These are phyloP conservation scores for Vaccinium vitisidaea DNA, from an alignment of 148 eudicot species.

Conservation along the genomic window DNA sequence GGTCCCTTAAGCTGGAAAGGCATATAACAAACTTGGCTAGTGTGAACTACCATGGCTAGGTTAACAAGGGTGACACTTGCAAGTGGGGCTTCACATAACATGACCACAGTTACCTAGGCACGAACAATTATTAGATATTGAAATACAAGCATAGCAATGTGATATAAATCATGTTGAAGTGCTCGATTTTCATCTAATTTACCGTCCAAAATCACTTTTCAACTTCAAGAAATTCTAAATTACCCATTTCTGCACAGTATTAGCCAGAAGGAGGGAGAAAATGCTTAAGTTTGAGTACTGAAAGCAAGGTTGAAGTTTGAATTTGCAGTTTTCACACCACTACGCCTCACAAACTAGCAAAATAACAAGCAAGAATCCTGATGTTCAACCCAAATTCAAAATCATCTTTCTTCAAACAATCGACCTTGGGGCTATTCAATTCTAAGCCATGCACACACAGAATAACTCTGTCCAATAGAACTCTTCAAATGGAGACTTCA, in stretches of 20 bases:
- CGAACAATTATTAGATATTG: not conserved
- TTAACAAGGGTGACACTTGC: slow-evolving; percentile 2
- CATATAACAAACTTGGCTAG: not conserved
- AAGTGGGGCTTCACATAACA: not conserved
- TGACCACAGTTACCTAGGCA: not conserved
- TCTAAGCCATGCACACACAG: not conserved
- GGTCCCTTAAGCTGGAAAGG: not conserved
- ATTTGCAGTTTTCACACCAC: not conserved
- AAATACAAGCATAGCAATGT: not conserved
- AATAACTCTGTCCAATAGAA: not conserved
- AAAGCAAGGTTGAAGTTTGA: not conserved
- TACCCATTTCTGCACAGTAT: not conserved
- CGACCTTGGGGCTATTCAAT: not conserved
- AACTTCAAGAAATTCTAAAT: not conserved
- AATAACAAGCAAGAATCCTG: not conserved
- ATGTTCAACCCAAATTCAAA: not conserved
- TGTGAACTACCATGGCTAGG: not conserved
- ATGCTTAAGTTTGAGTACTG: not conserved
- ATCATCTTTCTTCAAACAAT: slow-evolving; percentile 8
- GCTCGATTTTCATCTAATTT: not conserved
- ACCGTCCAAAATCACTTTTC: not conserved
- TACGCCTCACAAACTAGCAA: not conserved
- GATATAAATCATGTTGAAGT: not conserved
- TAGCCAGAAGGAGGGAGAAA: not conserved
- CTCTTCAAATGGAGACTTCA: not conserved